Conservation (phyloP, 495 filamentous ascomycete species). For the Penicillium steckii region DNA sequence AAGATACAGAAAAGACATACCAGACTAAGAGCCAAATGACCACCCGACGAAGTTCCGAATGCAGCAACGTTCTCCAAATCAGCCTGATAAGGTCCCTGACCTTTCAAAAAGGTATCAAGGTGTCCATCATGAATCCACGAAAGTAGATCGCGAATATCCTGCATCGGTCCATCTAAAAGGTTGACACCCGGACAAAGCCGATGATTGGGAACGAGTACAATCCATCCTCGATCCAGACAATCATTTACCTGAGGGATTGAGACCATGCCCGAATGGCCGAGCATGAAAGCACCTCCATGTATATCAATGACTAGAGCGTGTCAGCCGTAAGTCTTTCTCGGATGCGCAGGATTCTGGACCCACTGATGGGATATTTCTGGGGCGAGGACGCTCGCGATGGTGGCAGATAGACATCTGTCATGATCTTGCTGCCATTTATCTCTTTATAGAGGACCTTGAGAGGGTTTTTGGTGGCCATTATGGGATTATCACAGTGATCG, state of each 20-base stretch:
- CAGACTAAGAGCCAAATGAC: conserved; percentile 29
- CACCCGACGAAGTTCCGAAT: conserved; percentile 35
- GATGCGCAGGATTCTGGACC: neutral
- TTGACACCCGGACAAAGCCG: conserved; percentile 33
- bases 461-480: conserved; percentile 20
- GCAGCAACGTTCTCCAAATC: conserved; percentile 32
- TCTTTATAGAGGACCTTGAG: conserved; percentile 31
- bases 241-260: conserved; percentile 30
- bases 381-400: neutral
- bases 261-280: conserved; percentile 34
- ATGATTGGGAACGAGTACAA: conserved; percentile 37
- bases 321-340: neutral
- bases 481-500: neutral
- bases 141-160: conserved; percentile 29
- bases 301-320: conserved; percentile 32
- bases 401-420: conserved; percentile 36
- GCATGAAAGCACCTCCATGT: conserved; percentile 42
- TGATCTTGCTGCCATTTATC: conserved; percentile 26
- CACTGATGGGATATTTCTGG: conserved; percentile 29
- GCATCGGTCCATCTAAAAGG: conserved; percentile 29
- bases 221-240: conserved; percentile 37
- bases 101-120: conserved; percentile 16
- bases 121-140: conserved; percentile 28
- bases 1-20: too few relatives aligned
- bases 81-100: conserved; percentile 11